Percentiles rank a stretch among this genome's conserved stretches.
Conservation (phyloP, 371 early-diverging fungal species). For the Rhizopus microsporus region DNA sequence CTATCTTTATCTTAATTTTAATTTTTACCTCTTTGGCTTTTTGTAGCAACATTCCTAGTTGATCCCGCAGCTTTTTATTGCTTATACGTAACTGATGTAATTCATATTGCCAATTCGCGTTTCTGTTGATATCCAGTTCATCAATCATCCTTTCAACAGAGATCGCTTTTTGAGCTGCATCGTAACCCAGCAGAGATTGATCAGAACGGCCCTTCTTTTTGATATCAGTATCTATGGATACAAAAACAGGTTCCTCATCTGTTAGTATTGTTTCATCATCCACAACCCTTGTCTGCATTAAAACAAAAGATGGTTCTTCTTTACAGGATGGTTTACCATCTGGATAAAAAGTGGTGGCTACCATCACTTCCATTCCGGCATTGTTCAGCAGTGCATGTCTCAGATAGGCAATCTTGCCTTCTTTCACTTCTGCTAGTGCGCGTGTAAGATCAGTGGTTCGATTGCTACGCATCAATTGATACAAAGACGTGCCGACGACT, state of each 20-base stretch:
- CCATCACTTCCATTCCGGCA: slow-evolving; percentile 43
- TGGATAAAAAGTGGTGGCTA: slow-evolving; percentile 51
- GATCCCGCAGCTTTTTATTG: slow-evolving; percentile 41
- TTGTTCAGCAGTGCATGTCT: slow-evolving; percentile 43
- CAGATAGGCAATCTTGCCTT: slow-evolving; percentile 47
- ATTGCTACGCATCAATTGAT: slow-evolving; percentile 57
- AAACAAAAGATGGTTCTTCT: slow-evolving; percentile 38
- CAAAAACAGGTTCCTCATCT: slow-evolving; percentile 26
- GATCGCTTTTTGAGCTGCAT: slow-evolving; percentile 8
- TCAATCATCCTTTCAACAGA: slow-evolving; percentile 34
- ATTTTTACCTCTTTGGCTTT: slow-evolving; percentile 20
- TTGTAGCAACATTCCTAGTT: slow-evolving; percentile 25
- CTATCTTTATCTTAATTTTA: background rate
- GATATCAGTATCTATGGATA: slow-evolving; percentile 29
- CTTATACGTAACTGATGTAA: slow-evolving; percentile 48
- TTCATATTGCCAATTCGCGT: slow-evolving; percentile 53
- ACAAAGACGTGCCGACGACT: slow-evolving; percentile 54
- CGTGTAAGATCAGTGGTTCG: slow-evolving; percentile 52
- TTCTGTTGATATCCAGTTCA: slow-evolving; percentile 33
- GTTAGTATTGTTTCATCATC: slow-evolving; percentile 15
- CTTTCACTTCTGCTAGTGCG: slow-evolving; percentile 50
- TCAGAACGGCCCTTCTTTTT: slow-evolving; percentile 32
- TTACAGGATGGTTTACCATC: slow-evolving; percentile 30
- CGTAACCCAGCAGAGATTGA: slow-evolving; percentile 9
- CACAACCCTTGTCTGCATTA: slow-evolving; percentile 41